These are phyloP conservation scores for Berberis thunbergii DNA, from an alignment of 164 flowering plant species.

Conservation along the genomic window DNA sequence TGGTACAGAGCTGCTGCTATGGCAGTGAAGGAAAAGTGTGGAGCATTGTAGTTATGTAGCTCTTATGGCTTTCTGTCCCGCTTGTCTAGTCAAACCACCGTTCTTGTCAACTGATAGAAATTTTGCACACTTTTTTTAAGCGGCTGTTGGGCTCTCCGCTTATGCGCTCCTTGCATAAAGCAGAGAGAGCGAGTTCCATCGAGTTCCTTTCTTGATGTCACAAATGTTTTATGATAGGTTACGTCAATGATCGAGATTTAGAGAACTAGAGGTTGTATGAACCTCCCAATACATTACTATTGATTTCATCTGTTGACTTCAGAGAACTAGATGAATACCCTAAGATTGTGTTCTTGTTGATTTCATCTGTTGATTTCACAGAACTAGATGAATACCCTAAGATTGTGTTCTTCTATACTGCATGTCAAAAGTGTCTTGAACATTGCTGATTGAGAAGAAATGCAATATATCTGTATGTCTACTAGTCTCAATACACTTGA, in stretches of 20 bases:
- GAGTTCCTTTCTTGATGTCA: conserved; percentile 1
- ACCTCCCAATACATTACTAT: too few relatives aligned
- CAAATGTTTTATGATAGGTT: neutral
- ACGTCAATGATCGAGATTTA: neutral
- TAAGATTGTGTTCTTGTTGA: too few relatives aligned
- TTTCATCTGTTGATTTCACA: too few relatives aligned
- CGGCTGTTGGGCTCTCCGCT: conserved; percentile 43
- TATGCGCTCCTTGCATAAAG: conserved; percentile 34
- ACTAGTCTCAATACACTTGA: too few relatives aligned
- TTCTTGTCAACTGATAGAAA: conserved; percentile 4
- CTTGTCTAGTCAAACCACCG: conserved; percentile 1
- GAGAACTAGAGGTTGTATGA: too few relatives aligned
- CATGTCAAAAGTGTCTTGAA: too few relatives aligned
- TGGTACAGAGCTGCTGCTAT: conserved; percentile 94
- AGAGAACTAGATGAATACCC: too few relatives aligned
- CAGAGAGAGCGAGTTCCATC: conserved; percentile 29
- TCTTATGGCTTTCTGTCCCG: neutral
- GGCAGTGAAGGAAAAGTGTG: conserved; percentile 45
- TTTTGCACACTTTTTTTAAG: conserved; percentile 12
- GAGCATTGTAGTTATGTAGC: conserved; percentile 1
- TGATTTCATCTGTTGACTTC: too few relatives aligned
- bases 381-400: too few relatives aligned
- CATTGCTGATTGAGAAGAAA: too few relatives aligned
- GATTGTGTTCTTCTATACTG: too few relatives aligned
- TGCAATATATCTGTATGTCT: too few relatives aligned